Percentiles rank a stretch among this genome's conserved stretches.
These are phyloP conservation scores for Xylaria sp. DNA, from an alignment of 2,329 filamentous ascomycete genomes.

Conservation along the genomic window DNA sequence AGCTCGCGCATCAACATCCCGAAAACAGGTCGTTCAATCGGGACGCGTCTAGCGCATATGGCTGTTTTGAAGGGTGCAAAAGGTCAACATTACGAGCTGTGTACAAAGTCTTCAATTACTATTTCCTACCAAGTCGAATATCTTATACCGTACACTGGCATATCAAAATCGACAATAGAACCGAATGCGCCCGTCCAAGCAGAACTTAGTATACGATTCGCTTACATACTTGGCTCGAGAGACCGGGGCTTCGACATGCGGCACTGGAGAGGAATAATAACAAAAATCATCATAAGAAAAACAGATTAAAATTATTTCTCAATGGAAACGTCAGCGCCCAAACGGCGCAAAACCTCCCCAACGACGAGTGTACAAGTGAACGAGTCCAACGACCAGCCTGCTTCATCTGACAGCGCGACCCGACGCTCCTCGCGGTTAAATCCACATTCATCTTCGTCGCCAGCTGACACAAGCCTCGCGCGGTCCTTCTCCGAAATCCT, in stretches of 20 bases:
- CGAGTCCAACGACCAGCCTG: constrained; percentile 28
- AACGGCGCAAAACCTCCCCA: constrained; percentile 71
- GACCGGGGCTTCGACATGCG: constrained; percentile 9
- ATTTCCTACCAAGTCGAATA: background rate
- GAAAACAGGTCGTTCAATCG: constrained; percentile 26
- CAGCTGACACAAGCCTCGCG: constrained; percentile 71
- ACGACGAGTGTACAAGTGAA: constrained; percentile 56
- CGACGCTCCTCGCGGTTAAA: constrained; percentile 45
- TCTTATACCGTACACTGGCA: no score
- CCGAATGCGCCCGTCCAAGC: constrained; percentile 2
- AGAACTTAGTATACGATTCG: background rate
- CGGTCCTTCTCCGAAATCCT: constrained; percentile 69
- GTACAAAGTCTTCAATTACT: background rate
- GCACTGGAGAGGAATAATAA: background rate
- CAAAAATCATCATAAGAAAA: no score
- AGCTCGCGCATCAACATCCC: constrained; percentile 30
- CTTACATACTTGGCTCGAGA: background rate
- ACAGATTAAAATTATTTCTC: background rate
- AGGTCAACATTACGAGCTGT: constrained; percentile 6
- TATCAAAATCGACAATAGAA: background rate
- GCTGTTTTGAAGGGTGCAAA: constrained; percentile 14
- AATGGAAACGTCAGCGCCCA: constrained; percentile 69
- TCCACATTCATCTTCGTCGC: constrained; percentile 72
- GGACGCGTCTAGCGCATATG: constrained; percentile 32
- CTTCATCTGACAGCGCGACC: constrained; percentile 30